A percentile compares a stretch with the other conserved stretches of the same genome.
These are phyloP conservation scores for Quercus suber DNA, from an alignment of 306 rosid genomes.

Conservation along the genomic window DNA sequence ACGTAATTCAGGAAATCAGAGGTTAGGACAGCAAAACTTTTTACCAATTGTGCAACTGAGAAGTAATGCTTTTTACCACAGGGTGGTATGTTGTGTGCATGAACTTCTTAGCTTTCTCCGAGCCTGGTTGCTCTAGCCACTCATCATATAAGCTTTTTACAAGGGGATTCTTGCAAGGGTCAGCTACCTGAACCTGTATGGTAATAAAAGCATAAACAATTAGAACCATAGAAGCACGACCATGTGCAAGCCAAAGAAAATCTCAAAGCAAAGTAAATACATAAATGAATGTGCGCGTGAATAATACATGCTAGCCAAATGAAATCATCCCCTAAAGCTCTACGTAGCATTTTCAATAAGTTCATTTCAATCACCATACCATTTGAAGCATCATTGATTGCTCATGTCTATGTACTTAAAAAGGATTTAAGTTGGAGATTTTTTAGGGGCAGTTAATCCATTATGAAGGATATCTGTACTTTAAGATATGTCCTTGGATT, in stretches of 20 bases:
- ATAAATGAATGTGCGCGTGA: background rate
- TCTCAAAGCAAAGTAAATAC: background rate
- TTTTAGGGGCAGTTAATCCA: background rate
- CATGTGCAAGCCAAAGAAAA: background rate
- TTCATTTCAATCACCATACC: background rate
- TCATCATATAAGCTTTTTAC: slow-evolving; percentile 60
- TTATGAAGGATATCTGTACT: background rate
- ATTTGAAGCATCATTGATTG: background rate
- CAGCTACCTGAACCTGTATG: slow-evolving; percentile 55
- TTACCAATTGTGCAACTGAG: slow-evolving; percentile 90
- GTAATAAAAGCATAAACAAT: background rate
- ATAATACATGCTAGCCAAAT: background rate
- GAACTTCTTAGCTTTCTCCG: slow-evolving; percentile 78
- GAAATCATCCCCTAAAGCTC: background rate
- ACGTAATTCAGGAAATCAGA: background rate
- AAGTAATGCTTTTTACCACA: slow-evolving; percentile 77
- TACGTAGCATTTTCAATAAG: background rate
- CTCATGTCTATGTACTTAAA: background rate
- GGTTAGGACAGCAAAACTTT: slow-evolving; percentile 6
- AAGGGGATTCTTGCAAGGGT: slow-evolving; percentile 63
- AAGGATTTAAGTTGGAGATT: background rate
- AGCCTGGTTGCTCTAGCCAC: slow-evolving; percentile 89
- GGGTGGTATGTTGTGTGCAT: slow-evolving; percentile 82
- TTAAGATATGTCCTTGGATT: background rate
- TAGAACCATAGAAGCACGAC: background rate